Evolutionary conservation across 495 filamentous ascomycete species (phyloP), one percentile per base, ranked within the genome.

Genomic region (Lineolata rhizophorae): DNA sequence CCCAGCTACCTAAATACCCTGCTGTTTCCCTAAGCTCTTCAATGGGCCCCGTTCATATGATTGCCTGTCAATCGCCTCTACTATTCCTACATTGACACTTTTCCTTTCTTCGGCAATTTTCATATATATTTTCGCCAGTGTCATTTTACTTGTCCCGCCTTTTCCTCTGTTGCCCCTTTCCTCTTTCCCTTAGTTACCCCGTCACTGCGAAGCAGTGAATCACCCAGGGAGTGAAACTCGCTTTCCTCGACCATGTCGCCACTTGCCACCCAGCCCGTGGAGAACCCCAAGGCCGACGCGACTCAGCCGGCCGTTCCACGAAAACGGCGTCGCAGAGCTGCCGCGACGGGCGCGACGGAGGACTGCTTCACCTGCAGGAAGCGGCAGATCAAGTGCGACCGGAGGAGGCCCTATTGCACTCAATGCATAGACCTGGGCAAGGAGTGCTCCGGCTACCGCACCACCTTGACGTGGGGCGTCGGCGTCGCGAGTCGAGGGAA

Each of bases 401-500:
- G 87, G 31, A 70, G 80, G 48, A 67, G 87, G 40, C 87, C 87
- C 10, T 97, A 94, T 51, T 97, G 87, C 51, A 82, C 80, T 28
- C 84, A 81, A 50, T 97, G 87, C 54, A 65, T 97, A 30, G 83
- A 93, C 34, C 58, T 74, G 36, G 79, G 82, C 35, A 85, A 80
- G 47, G 82, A 91, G 50, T 97, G 87, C 58, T 82, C 79, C 27
- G 87, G 87, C 38, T 97, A 97, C 61, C 87, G 90, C 56, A 95
- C 87, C 14, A 80, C 83, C 29, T 66, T 97, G 57, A 97, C 87
- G 21, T 97, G 87, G 87, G 87, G 85, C 9, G 76, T 97, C 21
- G 87, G 87, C 16, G 87, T 97, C 39, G 87, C 87, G 24, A 94
- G 85, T 50, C 72, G 87, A 41, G 87, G 87, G 37, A 97, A 97